Conservation (phyloP, 2,329 filamentous ascomycete species). For the Sporothrix mexicana region DNA sequence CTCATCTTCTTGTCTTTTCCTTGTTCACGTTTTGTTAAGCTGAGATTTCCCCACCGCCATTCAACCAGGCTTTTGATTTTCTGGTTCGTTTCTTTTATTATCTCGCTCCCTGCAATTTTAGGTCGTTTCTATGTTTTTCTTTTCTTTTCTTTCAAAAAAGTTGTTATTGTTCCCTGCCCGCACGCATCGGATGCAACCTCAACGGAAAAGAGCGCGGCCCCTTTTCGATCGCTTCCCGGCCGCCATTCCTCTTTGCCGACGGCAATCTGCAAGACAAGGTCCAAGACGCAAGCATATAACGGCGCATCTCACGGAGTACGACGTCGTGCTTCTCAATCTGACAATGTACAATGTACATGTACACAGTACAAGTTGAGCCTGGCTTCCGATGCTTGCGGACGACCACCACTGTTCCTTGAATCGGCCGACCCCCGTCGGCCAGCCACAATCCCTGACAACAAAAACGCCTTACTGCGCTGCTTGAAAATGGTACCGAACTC, state of each 20-base stretch:
- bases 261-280: slow-evolving; percentile 15
- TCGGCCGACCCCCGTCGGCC: slow-evolving; percentile 2
- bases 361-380: too few relatives aligned
- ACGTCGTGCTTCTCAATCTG: too few relatives aligned
- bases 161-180: not conserved
- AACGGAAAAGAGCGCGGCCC: not conserved
- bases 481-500: too few relatives aligned
- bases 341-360: too few relatives aligned
- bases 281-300: not conserved
- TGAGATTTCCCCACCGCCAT: not conserved
- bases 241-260: slow-evolving; percentile 2
- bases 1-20: not conserved
- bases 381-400: not conserved
- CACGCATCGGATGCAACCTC: slow-evolving; percentile 9
- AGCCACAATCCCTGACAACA: not conserved
- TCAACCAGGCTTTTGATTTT: not conserved
- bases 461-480: not conserved
- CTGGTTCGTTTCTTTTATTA: slow-evolving; percentile 12
- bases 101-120: too few relatives aligned
- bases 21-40: not conserved
- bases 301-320: too few relatives aligned
- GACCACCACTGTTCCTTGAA: not conserved
- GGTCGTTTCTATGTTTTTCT: not conserved
- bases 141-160: not conserved
- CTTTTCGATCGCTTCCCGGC: not conserved